A percentile compares a stretch with the other conserved stretches of the same genome.
These are phyloP conservation scores for Parmelia sp. DNA, from an alignment of 495 filamentous ascomycete genomes.

Conservation along the genomic window DNA sequence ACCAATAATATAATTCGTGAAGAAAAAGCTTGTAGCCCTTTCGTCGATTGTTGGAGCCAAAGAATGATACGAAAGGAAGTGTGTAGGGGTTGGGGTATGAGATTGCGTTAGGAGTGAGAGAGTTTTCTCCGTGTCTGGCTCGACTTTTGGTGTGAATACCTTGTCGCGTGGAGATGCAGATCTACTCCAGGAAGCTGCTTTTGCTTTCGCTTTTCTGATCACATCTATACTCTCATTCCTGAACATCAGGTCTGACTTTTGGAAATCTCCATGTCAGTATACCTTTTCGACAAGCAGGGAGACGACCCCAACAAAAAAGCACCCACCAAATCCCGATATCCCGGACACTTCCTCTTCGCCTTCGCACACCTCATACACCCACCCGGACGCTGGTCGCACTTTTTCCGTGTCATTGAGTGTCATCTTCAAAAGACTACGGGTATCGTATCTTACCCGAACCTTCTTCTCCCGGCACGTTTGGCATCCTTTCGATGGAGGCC, in stretches of 20 bases:
- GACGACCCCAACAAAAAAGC: no score
- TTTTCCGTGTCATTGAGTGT: not conserved
- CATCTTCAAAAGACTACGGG: no score
- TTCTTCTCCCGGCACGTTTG: conserved; percentile 4
- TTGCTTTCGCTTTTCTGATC: not conserved
- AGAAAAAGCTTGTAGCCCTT: not conserved
- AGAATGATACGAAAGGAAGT: not conserved
- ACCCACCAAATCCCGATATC: not conserved
- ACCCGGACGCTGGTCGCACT: not conserved
- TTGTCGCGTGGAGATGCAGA: not conserved
- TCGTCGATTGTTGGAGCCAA: not conserved
- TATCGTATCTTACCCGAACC: not conserved
- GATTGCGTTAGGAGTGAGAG: not conserved
- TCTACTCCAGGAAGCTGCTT: not conserved
- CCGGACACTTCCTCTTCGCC: not conserved
- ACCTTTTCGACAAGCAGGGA: not conserved
- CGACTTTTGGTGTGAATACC: not conserved
- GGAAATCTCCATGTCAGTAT: not conserved
- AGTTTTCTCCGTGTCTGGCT: not conserved
- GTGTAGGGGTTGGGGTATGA: not conserved
- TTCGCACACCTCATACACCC: not conserved
- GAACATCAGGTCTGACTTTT: not conserved
- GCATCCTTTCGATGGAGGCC: not conserved
- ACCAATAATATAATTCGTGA: not conserved
- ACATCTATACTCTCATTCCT: not conserved